Percentiles rank a stretch among this genome's conserved stretches.
These are phyloP conservation scores for Papilionanthe hybrid DNA, from an alignment of 116 monocot genomes.

Conservation along the genomic window DNA sequence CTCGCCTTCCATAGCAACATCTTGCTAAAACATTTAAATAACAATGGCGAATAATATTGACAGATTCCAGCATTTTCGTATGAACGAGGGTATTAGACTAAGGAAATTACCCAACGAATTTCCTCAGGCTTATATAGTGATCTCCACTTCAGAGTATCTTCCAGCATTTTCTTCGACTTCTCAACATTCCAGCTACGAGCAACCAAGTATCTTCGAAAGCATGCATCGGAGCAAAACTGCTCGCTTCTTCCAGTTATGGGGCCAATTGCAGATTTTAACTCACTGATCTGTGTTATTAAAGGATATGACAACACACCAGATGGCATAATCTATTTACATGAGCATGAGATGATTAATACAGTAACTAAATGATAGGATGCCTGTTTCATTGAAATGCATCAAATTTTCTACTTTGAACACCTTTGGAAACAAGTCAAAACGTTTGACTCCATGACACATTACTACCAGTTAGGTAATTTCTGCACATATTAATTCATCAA, in stretches of 20 bases:
- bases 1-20: slow-evolving; percentile 56
- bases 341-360: too few species aligned
- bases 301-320: background rate
- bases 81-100: background rate
- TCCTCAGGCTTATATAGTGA: slow-evolving; percentile 42
- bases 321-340: too few species aligned
- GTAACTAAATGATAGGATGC: too few species aligned
- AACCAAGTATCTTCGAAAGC: slow-evolving; percentile 38
- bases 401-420: too few species aligned
- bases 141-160: slow-evolving; percentile 52
- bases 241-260: slow-evolving; percentile 22
- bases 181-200: slow-evolving; percentile 46
- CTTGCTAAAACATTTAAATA: slow-evolving; percentile 21
- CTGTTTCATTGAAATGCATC: too few species aligned
- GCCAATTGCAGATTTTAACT: slow-evolving; percentile 36
- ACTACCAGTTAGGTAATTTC: too few species aligned
- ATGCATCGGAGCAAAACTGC: slow-evolving; percentile 27
- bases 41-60: background rate
- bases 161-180: slow-evolving; percentile 45
- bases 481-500: too few species aligned
- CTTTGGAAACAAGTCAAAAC: too few species aligned
- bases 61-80: too few species aligned
- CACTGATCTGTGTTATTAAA: slow-evolving; percentile 22
- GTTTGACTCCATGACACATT: too few species aligned
- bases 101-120: slow-evolving; percentile 35